Evolutionary conservation across 768 basidiomycete species (phyloP), one percentile per base, ranked within the genome.

Genomic region (Glaciozyma antarctica): DNA sequence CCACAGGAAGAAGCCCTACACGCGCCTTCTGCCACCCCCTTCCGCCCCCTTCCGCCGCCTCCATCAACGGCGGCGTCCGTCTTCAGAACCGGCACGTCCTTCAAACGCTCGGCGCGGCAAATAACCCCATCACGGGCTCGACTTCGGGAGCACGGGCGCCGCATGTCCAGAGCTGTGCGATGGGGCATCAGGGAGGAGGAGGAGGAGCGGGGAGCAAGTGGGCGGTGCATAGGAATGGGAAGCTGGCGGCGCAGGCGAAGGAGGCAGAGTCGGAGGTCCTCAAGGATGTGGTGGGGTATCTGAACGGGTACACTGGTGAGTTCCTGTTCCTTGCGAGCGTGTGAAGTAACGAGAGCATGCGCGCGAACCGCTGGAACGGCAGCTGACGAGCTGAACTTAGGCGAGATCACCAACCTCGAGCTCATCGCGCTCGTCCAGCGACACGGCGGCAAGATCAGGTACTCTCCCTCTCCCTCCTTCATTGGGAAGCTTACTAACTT

Each of bases 331-430:
- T 41, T 16, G 22, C 17, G 22, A 5, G 6, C 87, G 87, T 68
- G 85, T 88, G 72, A 80, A 26, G 15, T 15, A 22, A 3, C 15
- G 13, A 22, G 22, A 22, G 45, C 5, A 3, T 22, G 15, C 17
- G 45, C 45, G 5, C 22, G 13, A 45, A 16, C 17, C 16, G 22
- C 19, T 12, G 28, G 13, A 58, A 21, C 48, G 32, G 30, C 47
- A 32, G 52, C 32, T 70, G 88, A 87, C 0, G 88, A 83, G 72
- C 30, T 15, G 1, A 0, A 5, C 22, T 6, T 59, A 62, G 64
- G 64, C 16, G 80, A 81, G 52, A 88, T 86, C 26, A 90, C 88
- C 2, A 88, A 89, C 73, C 82, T 86, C 58, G 88, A 90, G 76
- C 84, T 91, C 79, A 89, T 84, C 77, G 79, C 82, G 69, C 77